phyloP scores from a whole-genome alignment of 2,329 filamentous ascomycete species.

The Colletotrichum sp. region DNA sequence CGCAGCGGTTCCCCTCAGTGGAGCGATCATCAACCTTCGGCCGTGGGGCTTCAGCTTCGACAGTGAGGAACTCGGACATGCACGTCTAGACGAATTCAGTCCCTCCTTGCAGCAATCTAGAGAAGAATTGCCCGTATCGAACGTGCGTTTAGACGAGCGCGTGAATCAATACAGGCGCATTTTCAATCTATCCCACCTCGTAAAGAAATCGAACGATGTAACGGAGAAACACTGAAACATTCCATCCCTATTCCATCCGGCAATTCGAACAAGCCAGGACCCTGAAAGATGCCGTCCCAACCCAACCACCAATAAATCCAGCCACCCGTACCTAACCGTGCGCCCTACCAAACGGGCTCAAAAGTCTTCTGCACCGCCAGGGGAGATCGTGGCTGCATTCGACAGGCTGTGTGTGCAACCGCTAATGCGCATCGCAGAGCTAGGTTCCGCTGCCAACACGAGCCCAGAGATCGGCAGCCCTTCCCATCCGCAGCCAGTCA shows the following conservation, averaged over 20 bases:
- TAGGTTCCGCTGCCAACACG: background rate
- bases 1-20: background rate
- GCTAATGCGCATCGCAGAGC: background rate
- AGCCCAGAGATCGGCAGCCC: background rate
- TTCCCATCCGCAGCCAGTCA: background rate
- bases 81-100: background rate
- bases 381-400: background rate
- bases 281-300: background rate
- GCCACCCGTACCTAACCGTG: background rate
- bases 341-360: background rate
- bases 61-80: background rate
- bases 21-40: background rate
- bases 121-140: background rate
- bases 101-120: background rate
- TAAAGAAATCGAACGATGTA: background rate
- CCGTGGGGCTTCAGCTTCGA: background rate
- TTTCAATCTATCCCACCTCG: background rate
- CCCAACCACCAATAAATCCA: background rate
- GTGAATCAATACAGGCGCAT: background rate
- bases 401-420: background rate
- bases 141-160: background rate
- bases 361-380: background rate
- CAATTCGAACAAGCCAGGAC: background rate
- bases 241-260: background rate
- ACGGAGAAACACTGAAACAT: background rate